These are phyloP conservation scores for Solanum boliviense DNA, from an alignment of 257 asterid genomes.

Conservation along the genomic window DNA sequence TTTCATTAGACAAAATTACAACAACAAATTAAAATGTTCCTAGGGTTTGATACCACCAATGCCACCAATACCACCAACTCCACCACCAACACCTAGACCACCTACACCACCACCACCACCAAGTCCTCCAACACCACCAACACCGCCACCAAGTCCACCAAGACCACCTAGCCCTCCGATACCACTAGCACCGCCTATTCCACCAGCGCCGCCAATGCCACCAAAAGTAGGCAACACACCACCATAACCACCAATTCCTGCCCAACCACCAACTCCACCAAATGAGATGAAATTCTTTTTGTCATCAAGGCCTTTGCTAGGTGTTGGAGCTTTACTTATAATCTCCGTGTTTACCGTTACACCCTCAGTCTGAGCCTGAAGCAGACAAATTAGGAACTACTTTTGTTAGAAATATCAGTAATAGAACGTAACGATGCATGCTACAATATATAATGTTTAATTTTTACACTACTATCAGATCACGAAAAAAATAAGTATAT, in stretches of 20 bases:
- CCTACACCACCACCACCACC: slow-evolving; percentile 25
- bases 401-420: not conserved
- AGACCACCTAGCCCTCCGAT: slow-evolving; percentile 24
- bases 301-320: slow-evolving; percentile 24
- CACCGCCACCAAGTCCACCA: slow-evolving; percentile 22
- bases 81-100: slow-evolving; percentile 22
- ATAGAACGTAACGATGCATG: not conserved
- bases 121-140: slow-evolving; percentile 13
- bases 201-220: slow-evolving; percentile 19
- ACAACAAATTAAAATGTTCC: not conserved
- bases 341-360: slow-evolving; percentile 3
- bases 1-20: not conserved
- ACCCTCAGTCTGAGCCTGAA: slow-evolving; percentile 4
- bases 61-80: slow-evolving; percentile 15
- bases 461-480: not conserved
- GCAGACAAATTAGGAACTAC: not conserved
- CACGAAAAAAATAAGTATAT: not conserved
- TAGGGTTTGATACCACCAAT: slow-evolving; percentile 15
- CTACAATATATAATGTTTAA: not conserved
- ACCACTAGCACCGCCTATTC: slow-evolving; percentile 33
- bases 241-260: slow-evolving; percentile 24
- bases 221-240: slow-evolving; percentile 22
- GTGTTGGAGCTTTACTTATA: slow-evolving; percentile 13
- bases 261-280: slow-evolving; percentile 57
- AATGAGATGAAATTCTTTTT: slow-evolving; percentile 49